phyloP scores from a whole-genome alignment of 192 early-diverging fungal species.

The Coemansia sp. region DNA sequence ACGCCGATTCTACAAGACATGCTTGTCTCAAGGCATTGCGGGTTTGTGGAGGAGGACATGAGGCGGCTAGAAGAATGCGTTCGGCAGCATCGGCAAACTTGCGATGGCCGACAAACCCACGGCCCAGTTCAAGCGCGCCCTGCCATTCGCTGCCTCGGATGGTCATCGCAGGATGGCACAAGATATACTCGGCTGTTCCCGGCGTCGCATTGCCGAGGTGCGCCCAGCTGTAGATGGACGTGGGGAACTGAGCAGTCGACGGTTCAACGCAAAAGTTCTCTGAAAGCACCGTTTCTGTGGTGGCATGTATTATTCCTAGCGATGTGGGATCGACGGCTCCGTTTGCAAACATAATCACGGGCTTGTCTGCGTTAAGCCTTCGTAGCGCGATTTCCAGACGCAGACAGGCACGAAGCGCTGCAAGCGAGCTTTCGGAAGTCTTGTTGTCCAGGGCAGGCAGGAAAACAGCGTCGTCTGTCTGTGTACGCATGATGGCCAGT shows the following conservation, averaged over 20 bases:
- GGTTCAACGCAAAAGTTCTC: constrained; percentile 23
- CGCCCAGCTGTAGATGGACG: constrained; percentile 39
- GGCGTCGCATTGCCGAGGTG: constrained; percentile 9
- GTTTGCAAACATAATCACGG: constrained; percentile 37
- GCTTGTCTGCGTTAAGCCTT: constrained; percentile 28
- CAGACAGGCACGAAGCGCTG: constrained; percentile 11
- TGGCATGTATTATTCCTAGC: constrained; percentile 23
- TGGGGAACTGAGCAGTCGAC: constrained; percentile 4
- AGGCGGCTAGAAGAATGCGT: constrained; percentile 42
- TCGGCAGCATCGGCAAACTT: constrained; percentile 15
- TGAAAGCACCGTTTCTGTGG: constrained; percentile 27
- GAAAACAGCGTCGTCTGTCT: constrained; percentile 9
- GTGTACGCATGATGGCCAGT: constrained; percentile 26
- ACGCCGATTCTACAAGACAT: constrained; percentile 34
- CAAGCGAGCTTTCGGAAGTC: background rate
- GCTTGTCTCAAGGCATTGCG: constrained; percentile 43
- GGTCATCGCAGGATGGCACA: constrained; percentile 22
- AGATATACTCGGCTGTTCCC: constrained; percentile 38
- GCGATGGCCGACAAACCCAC: constrained; percentile 34
- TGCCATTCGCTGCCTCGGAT: constrained; percentile 41
- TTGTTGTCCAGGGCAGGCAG: constrained; percentile 24
- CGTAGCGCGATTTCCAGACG: constrained; percentile 39
- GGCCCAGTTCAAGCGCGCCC: constrained; percentile 20
- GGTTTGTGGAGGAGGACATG: constrained; percentile 48
- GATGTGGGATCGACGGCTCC: constrained; percentile 34